Conservation (phyloP, 768 basidiomycete genomes). For the Rhodosporidiobolus sp. region DNA sequence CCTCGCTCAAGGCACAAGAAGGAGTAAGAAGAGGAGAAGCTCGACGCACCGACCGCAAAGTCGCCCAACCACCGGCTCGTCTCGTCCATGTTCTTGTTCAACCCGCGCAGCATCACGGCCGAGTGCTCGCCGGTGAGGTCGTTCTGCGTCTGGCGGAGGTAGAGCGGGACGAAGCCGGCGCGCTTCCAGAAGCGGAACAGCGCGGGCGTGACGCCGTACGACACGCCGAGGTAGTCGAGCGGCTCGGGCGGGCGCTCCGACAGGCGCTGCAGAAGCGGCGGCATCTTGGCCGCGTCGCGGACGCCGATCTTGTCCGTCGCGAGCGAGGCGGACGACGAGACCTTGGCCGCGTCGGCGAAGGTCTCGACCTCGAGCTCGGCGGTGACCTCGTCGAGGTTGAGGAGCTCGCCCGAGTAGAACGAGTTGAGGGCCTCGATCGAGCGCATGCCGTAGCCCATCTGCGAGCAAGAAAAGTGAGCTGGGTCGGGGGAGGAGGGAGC, state of each 20-base stretch:
- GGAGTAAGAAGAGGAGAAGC: not conserved
- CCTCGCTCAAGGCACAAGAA: not conserved
- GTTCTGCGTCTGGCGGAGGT: slow-evolving; percentile 86
- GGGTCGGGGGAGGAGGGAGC: not conserved
- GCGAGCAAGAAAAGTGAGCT: slow-evolving; percentile 2
- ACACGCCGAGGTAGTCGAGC: slow-evolving; percentile 92
- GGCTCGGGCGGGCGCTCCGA: slow-evolving; percentile 83
- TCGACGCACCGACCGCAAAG: slow-evolving; percentile 58
- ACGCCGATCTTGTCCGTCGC: slow-evolving; percentile 73
- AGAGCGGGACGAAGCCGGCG: slow-evolving; percentile 83
- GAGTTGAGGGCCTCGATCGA: slow-evolving; percentile 80
- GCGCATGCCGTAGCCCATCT: slow-evolving; percentile 97
- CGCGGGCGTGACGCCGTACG: slow-evolving; percentile 85
- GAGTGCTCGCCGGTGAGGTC: slow-evolving; percentile 96
- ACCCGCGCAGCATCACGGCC: slow-evolving; percentile 86
- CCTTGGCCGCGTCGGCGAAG: slow-evolving; percentile 59
- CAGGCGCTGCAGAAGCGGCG: slow-evolving; percentile 83
- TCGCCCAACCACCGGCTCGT: slow-evolving; percentile 78
- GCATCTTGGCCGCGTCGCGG: slow-evolving; percentile 74
- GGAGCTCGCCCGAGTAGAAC: slow-evolving; percentile 90
- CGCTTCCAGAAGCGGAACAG: slow-evolving; percentile 96
- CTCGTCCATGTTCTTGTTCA: slow-evolving; percentile 61
- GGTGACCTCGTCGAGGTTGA: slow-evolving; percentile 72
- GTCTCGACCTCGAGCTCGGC: slow-evolving; percentile 54
- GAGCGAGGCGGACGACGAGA: slow-evolving; percentile 52